phyloP scores from a whole-genome alignment of 176 grass and related monocot species.

The Pontederia crassipes region DNA sequence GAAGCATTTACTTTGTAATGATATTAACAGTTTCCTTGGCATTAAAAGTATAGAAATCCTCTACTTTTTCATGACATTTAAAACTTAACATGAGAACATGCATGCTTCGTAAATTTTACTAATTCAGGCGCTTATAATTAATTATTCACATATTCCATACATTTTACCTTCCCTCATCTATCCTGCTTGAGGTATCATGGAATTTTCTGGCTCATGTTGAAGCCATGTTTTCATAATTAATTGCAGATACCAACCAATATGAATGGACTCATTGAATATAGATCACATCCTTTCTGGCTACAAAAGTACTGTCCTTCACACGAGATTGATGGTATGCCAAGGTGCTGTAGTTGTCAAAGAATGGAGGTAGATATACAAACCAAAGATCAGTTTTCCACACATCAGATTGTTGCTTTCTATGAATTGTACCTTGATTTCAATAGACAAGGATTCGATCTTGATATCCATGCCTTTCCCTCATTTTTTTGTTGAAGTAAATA shows the following conservation, averaged over 20 bases:
- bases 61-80: no score
- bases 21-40: no score
- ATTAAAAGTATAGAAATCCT: no score
- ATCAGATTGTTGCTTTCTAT: not conserved
- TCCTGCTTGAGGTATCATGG: not conserved
- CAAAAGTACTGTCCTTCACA: constrained; percentile 98
- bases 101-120: no score
- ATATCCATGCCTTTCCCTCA: no score
- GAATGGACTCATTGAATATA: constrained; percentile 87
- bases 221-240: not conserved
- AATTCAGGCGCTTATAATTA: no score
- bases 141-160: no score
- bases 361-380: constrained; percentile 59
- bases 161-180: no score
- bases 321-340: constrained; percentile 82
- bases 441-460: not conserved
- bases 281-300: constrained; percentile 85
- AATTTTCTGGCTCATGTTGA: constrained; percentile 13
- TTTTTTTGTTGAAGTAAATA: constrained; percentile 7
- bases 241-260: constrained; percentile 77
- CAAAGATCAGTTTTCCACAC: not conserved
- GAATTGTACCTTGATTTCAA: not conserved
- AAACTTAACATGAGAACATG: no score
- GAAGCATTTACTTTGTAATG: no score
- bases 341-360: constrained; percentile 95